Percentiles rank a stretch among this genome's conserved stretches.
Conservation (phyloP, 1,284 basidiomycete genomes). For the Fistulina hepatica region DNA sequence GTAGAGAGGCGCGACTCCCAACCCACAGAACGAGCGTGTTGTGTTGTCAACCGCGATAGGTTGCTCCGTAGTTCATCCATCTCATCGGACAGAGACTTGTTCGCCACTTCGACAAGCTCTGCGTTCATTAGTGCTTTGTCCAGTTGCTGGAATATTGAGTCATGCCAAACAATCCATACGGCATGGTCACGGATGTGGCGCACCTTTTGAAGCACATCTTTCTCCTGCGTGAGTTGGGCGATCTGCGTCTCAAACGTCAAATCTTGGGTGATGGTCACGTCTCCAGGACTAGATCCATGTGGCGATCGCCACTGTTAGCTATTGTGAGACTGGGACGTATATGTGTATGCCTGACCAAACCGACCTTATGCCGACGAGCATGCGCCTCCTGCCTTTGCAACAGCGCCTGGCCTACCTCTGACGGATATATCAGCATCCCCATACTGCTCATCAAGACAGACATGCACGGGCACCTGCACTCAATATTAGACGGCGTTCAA, state of each 20-base stretch:
- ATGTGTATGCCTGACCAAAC: neutral
- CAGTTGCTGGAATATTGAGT: conserved; percentile 42
- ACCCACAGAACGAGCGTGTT: conserved; percentile 58
- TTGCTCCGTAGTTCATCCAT: conserved; percentile 67
- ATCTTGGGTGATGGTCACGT: conserved; percentile 9
- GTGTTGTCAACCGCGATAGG: conserved; percentile 57
- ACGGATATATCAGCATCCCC: conserved; percentile 5
- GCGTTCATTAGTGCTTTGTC: conserved; percentile 74
- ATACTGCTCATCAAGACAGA: conserved; percentile 1
- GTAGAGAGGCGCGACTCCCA: conserved; percentile 57
- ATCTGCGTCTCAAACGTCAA: conserved; percentile 26
- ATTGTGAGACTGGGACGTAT: neutral
- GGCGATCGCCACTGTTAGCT: neutral
- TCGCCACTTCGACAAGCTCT: conserved; percentile 73
- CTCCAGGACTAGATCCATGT: neutral
- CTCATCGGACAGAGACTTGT: conserved; percentile 64
- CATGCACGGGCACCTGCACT: conserved; percentile 55
- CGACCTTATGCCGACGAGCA: conserved; percentile 51
- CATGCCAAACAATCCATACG: neutral
- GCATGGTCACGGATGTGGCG: conserved; percentile 9
- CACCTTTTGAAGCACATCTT: conserved; percentile 58
- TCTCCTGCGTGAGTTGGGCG: conserved; percentile 43
- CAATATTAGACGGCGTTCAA: conserved; percentile 67
- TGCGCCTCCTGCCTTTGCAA: conserved; percentile 81
- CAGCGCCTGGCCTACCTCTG: conserved; percentile 88